Conservation (phyloP, 495 filamentous ascomycete species). For the Massariosphaeria phaeospora region DNA sequence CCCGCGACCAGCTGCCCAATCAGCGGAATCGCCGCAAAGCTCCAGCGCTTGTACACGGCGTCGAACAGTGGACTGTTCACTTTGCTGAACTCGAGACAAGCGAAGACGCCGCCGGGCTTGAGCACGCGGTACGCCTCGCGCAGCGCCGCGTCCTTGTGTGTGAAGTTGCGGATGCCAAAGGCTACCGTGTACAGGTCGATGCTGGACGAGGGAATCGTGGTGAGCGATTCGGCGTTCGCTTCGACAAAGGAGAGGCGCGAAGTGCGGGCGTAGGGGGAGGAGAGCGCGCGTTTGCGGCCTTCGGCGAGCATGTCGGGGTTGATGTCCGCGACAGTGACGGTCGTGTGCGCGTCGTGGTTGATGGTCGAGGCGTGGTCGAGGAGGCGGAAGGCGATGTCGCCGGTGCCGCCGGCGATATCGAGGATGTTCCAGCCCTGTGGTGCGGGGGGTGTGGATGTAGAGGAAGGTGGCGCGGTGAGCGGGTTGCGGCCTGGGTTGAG, state of each 20-base stretch:
- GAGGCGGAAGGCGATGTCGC: conserved; percentile 96
- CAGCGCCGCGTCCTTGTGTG: conserved; percentile 73
- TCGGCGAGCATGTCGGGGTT: conserved; percentile 91
- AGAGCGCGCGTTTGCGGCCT: conserved; percentile 67
- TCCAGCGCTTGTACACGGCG: conserved; percentile 91
- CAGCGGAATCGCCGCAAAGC: conserved; percentile 85
- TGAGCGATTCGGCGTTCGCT: conserved; percentile 81
- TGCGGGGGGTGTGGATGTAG: conserved; percentile 39
- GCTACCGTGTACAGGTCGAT: conserved; percentile 96
- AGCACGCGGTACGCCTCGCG: conserved; percentile 79
- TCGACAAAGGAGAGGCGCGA: conserved; percentile 70
- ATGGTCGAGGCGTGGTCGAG: conserved; percentile 81
- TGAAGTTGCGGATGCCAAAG: conserved; percentile 97
- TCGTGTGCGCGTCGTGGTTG: conserved; percentile 70
- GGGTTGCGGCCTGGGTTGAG: conserved; percentile 78
- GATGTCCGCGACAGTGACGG: conserved; percentile 89
- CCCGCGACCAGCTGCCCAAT: conserved; percentile 94
- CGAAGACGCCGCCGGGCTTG: conserved; percentile 92
- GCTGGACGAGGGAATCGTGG: conserved; percentile 55
- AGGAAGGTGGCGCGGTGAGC: conserved; percentile 40
- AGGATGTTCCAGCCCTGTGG: conserved; percentile 70
- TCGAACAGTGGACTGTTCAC: conserved; percentile 69
- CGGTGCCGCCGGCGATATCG: conserved; percentile 94
- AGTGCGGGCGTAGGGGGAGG: conserved; percentile 53
- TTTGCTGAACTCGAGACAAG: conserved; percentile 92